Percentiles rank a stretch among this genome's conserved stretches.
Conservation (phyloP, 495 filamentous ascomycete genomes). For the Aspergillus incahuasiensis region DNA sequence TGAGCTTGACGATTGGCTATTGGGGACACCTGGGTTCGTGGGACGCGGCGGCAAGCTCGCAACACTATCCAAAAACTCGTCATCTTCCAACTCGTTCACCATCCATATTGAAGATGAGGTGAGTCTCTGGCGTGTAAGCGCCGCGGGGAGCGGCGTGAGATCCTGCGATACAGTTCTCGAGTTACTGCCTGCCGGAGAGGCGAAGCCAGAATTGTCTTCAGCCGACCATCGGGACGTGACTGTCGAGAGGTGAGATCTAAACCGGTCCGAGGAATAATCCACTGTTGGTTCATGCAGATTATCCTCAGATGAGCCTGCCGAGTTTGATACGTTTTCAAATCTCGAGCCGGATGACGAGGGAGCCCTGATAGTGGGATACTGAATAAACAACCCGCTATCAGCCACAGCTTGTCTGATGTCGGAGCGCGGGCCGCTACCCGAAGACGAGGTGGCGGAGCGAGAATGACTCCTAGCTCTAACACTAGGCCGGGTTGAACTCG, state of each 20-base stretch:
- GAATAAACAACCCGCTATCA: constrained; percentile 40
- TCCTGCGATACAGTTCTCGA: constrained; percentile 19
- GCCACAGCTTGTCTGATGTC: constrained; percentile 35
- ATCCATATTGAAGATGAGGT: constrained; percentile 43
- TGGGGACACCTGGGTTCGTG: constrained; percentile 28
- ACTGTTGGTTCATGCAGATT: constrained; percentile 25
- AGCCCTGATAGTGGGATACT: constrained; percentile 45
- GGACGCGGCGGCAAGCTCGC: constrained; percentile 37
- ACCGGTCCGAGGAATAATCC: constrained; percentile 46
- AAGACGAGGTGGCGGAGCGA: constrained; percentile 35
- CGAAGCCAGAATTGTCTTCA: constrained; percentile 30
- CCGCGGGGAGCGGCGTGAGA: constrained; percentile 22
- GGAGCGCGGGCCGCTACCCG: constrained; percentile 35
- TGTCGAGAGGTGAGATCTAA: constrained; percentile 72
- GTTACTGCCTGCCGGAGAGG: constrained; percentile 20
- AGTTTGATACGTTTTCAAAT: constrained; percentile 33
- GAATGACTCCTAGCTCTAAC: constrained; percentile 29
- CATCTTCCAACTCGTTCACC: constrained; percentile 36
- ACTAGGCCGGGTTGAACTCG: constrained; percentile 25
- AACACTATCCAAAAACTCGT: constrained; percentile 39
- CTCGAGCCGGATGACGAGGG: constrained; percentile 47
- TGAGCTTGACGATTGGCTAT: constrained; percentile 33
- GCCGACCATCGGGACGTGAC: constrained; percentile 62
- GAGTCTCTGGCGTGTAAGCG: constrained; percentile 28
- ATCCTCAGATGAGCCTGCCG: constrained; percentile 14